Evolutionary conservation across 208 protist species (phyloP), one percentile per base, ranked within the genome.

Genomic region (Balamuthia mandrillaris): DNA sequence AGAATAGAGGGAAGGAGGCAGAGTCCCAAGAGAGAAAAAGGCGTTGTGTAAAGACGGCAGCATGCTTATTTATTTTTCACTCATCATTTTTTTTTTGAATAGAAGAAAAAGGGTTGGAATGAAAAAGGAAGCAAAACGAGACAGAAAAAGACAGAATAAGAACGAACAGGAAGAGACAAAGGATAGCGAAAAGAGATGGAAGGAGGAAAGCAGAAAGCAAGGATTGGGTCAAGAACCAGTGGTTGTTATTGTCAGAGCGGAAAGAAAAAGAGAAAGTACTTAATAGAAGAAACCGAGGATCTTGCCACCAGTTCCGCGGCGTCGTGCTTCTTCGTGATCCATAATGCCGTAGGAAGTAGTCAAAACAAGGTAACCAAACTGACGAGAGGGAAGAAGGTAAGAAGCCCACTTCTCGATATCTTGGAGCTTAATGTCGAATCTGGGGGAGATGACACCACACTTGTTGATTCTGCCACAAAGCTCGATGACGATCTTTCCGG

Each of bases 381-480:
- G 98, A 95, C 99, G 97, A 61, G 98, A 99, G 86, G 99, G 99
- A 16, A 99, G 95, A 49, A 99, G 97, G 90, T 98, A 98, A 87
- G 92, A 95, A 79, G 98, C 94, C 98, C 98, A 99, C 88, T 98
- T 96, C 91, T 99, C 98, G 82, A 99, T 97, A 75, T 99, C 95
- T 72, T 81, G 88, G 88, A 96, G 87, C 85, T 89, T 93, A 88
- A 99, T 95, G 87, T 99, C 97, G 91, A 98, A 99, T 91, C 98
- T 95, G 51, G 98, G 98, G 90, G 96, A 98, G 89, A 99, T 99
- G 88, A 99, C 98, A 77, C 97, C 98, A 93, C 97, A 99, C 96
- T 99, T 99, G 97, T 99, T 99, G 81, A 99, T 95, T 86, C 98
- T 96, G 79, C 99, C 99, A 89, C 98, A 98, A 37, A 99, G 96